A percentile compares a stretch with the other conserved stretches of the same genome.
phyloP scores from a whole-genome alignment of 2,329 filamentous ascomycete species.

The Penicillium sp. region DNA sequence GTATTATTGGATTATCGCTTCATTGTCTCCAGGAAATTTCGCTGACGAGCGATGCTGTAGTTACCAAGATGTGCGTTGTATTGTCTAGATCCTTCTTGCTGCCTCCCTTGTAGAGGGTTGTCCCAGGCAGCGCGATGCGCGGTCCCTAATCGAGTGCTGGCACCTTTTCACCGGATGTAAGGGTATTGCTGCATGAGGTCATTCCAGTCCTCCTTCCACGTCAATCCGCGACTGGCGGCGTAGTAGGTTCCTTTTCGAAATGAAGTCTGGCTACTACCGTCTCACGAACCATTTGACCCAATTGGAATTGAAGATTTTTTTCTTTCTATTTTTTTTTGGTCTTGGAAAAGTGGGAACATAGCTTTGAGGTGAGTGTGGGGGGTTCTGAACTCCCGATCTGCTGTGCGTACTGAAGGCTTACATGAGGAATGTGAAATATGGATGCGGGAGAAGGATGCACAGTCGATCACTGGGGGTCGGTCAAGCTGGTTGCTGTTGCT shows the following conservation, averaged over 20 bases:
- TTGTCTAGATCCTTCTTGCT: background rate
- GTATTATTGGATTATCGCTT: no score
- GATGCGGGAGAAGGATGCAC: slow-evolving; percentile 7
- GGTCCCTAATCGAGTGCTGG: slow-evolving; percentile 9
- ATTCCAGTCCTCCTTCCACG: slow-evolving; percentile 6
- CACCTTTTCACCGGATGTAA: slow-evolving; percentile 9
- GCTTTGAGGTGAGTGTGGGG: background rate
- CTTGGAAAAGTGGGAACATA: background rate
- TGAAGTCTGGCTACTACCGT: background rate
- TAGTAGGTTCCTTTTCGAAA: background rate
- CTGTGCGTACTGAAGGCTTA: background rate
- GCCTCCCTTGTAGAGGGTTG: slow-evolving; percentile 4
- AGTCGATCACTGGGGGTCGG: slow-evolving; percentile 4
- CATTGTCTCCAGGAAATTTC: no score
- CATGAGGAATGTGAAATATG: slow-evolving; percentile 7
- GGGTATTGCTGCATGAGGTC: slow-evolving; percentile 15
- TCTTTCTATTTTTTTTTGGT: background rate
- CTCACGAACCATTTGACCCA: background rate
- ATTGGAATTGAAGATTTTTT: background rate
- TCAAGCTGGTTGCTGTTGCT: background rate
- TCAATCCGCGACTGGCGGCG: background rate
- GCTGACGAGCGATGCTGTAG: no score
- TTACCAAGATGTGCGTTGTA: no score
- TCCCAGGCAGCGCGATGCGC: slow-evolving; percentile 7
- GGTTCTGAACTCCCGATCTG: background rate